Base-by-base conservation (phyloP, 257 asterid species). In the Solanum virginianum region DNA sequence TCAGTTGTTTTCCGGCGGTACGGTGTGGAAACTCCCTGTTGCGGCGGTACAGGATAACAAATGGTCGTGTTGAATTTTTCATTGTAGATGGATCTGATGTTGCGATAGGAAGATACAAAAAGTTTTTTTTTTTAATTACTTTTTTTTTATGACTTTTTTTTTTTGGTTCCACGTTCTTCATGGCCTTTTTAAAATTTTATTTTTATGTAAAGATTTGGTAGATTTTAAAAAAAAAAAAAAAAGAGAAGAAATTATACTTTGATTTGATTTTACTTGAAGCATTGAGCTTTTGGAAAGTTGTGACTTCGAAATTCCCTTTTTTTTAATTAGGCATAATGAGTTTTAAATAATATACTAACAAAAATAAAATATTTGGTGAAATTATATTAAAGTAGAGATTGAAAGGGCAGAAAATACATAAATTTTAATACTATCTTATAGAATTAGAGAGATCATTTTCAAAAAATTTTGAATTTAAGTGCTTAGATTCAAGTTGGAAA, bases 1-100 rank as follows among this genome's bases (percentile, higher is more conserved):
- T 87, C 94, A 4, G 84, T 90, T 89, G 97, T 93, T 75, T 92
- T 93, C 92, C 92, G 93, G 84, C 88, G 90, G 80, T 82, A 66
- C 8, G 8, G 88, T 43, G 86, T 86, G 81, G 90, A 87, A 83
- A 85, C 92, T 11, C 85, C 94, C 32, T 91, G 93, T 39, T 89
- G 85, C 13, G 91, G 87, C 8, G 87, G 93, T 65, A 83, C 89
- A 51, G 91, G 91, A 85, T 65, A 65, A 83, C 22, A 29, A 10
- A 2, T 36, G 41, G 41, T 29, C 72, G 26, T 6, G 54, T 32
- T 36, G 32, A 49, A 41, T 29, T 66, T 83, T 49, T 6, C 45
- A 83, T 22, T 81, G 72, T 36, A 36, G 41, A 36, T 36, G 41
- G 56, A n/a, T 29, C 15, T 12, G 65, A 32, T 13, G 17, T 49